Base-by-base conservation (phyloP, 2,329 filamentous ascomycete species). In the Achaetomium macrosporum region DNA sequence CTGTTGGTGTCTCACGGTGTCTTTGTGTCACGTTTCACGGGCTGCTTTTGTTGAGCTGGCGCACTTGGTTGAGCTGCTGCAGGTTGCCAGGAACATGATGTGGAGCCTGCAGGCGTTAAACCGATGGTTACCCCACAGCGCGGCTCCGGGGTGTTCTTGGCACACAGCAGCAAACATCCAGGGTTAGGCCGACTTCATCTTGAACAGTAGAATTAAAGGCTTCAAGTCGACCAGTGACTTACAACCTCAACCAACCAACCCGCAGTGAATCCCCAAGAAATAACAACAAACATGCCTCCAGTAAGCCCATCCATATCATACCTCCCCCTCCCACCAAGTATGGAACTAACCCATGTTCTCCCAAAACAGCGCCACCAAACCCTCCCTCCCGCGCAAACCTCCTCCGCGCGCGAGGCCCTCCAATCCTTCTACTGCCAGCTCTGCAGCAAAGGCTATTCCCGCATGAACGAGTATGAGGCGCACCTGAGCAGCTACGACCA, bases 401-500 rank as follows among this genome's bases (percentile, higher is more conserved):
- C 76, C 25, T 79, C 79, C 2, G 89, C 88, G 9, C 84, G 88
- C 57, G 86, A 88, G 64, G 88, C 88, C 15, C 77, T 88, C 45
- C 87, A 84, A 64, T 83, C 87, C 33, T 93, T 95, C 72, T 90
- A 88, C 73, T 95, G 85, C 74, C 81, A 84, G 39, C 81, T 97
- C 50, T 97, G 93, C 75, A 84, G 87, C 59, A 97, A 97, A 73
- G 92, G 91, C 63, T 99, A 97, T 72, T 84, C 85, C 1, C 90
- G 93, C 51, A 92, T 95, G 78, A 92, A 95, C 66, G 92, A 97
- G 68, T 96, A 95, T 69, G 92, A 97, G 70, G 87, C 91, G 8
- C 93, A 99, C 69, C 88, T 96, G 52, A 84, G 84, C 58, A 93
- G 88, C 64, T 97, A 97, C 70, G 93, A 97, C 67, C 93, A 99